Evolutionary conservation across 371 early-diverging fungal species (phyloP), one percentile per base, ranked within the genome.

Genomic region (Rhizopus stolonifer): DNA sequence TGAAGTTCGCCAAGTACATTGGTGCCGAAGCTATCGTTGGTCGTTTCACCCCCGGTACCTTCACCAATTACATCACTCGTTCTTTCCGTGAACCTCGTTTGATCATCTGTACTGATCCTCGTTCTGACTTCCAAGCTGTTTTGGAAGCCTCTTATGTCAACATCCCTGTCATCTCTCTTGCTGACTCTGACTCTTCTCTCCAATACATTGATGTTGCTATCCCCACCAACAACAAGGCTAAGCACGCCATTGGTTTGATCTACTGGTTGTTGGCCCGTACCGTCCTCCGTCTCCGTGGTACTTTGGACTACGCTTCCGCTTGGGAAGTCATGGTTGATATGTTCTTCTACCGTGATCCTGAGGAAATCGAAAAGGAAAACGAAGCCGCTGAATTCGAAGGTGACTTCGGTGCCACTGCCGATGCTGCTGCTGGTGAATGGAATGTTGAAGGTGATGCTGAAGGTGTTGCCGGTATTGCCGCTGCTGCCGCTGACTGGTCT

Each of bases 21-120:
- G 98, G 98, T 62, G 94, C 96, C 55, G 96, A 94, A 76, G 97
- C 99, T 67, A 89, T 97, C 58, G 99, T 98, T 52, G 99, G 99
- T 73, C 93, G 99, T 69, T 99, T 99, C 92, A 99, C 99, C 70
- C 99, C 99, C 58, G 99, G 99, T 86, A 96, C 95, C 78, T 99
- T 99, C 86, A 99, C 99, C 75, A 99, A 99, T 85, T 96, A 98
- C 86, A 96, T 93, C 81, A 99, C 99, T 64, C 96, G 94, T 67
- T 82, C 93, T 54, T 96, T 99, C 89, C 91, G 93, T 79, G 99
- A 99, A 82, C 99, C 99, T 65, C 91, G 99, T 58, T 78, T 99
- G 63, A 90, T 99, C 74, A 86, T 99, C 66, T 95, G 95, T 59
- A 93, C 99, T 58, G 99, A 99, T 84, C 96, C 99, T 65, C 91